Conservation (phyloP, 164 flowering plant species). For the Vitis amurensis region DNA sequence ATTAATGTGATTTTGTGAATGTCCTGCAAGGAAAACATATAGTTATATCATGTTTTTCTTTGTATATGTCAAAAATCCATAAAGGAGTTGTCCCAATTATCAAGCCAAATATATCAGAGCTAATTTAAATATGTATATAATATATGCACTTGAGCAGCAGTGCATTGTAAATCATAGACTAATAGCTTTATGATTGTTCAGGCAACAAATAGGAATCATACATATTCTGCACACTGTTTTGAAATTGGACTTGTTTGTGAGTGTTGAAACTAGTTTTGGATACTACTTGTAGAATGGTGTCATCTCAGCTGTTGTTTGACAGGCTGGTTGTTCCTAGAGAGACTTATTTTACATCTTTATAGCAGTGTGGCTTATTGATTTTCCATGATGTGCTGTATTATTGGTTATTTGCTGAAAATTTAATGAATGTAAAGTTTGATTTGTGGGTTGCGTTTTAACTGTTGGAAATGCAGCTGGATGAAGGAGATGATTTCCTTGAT, state of each 20-base stretch:
- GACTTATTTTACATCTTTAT: too few relatives aligned
- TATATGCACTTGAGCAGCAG: background rate
- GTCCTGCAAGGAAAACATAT: background rate
- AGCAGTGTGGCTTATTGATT: too few relatives aligned
- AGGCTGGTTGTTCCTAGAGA: background rate
- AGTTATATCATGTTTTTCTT: background rate
- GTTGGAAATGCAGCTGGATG: constrained; percentile 61
- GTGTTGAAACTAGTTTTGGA: background rate
- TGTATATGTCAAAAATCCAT: too few relatives aligned
- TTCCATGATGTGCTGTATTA: too few relatives aligned
- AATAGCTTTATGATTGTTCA: background rate
- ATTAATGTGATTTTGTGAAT: background rate
- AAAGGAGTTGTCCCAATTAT: too few relatives aligned
- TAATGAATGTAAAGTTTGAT: constrained; percentile 1
- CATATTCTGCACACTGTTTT: background rate
- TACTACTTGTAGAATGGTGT: background rate
- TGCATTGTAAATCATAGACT: background rate
- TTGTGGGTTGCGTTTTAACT: background rate
- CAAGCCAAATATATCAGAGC: too few relatives aligned
- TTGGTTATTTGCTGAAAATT: background rate
- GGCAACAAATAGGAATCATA: background rate
- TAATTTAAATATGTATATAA: background rate
- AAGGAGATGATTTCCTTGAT: constrained; percentile 79
- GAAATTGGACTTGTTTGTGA: background rate
- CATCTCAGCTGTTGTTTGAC: background rate